Percentiles rank a stretch among this genome's conserved stretches.
phyloP scores from a whole-genome alignment of 257 asterid genomes.

The Prunella vulgaris region DNA sequence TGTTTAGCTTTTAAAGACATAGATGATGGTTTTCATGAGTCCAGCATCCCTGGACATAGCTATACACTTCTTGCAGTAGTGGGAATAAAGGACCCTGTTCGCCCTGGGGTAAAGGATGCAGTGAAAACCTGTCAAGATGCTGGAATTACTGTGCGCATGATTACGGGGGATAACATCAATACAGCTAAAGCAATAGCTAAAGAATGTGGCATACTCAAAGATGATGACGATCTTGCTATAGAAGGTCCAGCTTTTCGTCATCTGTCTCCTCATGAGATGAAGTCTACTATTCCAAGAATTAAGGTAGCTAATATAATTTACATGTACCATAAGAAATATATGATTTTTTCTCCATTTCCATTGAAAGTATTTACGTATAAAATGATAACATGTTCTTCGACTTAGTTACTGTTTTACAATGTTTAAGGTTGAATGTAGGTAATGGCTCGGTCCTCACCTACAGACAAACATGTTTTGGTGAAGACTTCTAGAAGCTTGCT shows the following conservation, averaged over 20 bases:
- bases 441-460: slow-evolving; percentile 95
- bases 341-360: background rate
- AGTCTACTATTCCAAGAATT: slow-evolving; percentile 52
- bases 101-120: slow-evolving; percentile 87
- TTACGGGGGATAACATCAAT: slow-evolving; percentile 88
- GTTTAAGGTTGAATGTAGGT: slow-evolving; percentile 46
- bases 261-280: slow-evolving; percentile 59
- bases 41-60: slow-evolving; percentile 56
- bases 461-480: slow-evolving; percentile 78
- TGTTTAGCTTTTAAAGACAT: slow-evolving; percentile 79
- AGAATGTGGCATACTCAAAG: slow-evolving; percentile 87
- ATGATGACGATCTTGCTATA: slow-evolving; percentile 56
- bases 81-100: slow-evolving; percentile 95
- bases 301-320: slow-evolving; percentile 39
- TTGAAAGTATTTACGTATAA: background rate
- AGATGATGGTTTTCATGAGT: slow-evolving; percentile 34
- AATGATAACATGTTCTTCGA: background rate
- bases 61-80: slow-evolving; percentile 77
- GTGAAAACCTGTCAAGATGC: slow-evolving; percentile 77
- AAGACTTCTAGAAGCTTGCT: slow-evolving; percentile 59
- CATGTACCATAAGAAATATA: background rate
- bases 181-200: slow-evolving; percentile 93
- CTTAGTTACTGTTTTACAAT: background rate
- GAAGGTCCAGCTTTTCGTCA: slow-evolving; percentile 78
- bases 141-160: slow-evolving; percentile 85